Conservation (phyloP, 371 early-diverging fungal genomes). For the Dinochytrium kinnereticum region DNA sequence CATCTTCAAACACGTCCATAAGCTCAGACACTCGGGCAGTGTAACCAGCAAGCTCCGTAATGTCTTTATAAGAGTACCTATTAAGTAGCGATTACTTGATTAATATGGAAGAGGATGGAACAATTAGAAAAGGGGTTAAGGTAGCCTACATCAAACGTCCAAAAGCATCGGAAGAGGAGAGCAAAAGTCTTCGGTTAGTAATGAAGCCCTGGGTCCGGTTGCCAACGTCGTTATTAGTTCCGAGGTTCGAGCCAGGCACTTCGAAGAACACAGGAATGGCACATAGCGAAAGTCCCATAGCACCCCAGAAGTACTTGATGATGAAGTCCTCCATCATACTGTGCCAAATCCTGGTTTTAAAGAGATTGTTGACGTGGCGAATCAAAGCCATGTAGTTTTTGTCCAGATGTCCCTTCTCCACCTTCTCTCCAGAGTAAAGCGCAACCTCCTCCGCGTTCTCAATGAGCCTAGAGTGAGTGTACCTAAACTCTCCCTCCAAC, state of each 20-base stretch:
- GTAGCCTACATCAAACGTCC: slow-evolving; percentile 56
- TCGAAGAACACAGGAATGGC: slow-evolving; percentile 83
- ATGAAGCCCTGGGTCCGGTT: slow-evolving; percentile 84
- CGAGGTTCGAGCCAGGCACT: slow-evolving; percentile 32
- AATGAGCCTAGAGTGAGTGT: slow-evolving; percentile 81
- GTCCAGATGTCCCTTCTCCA: slow-evolving; percentile 77
- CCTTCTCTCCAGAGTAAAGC: slow-evolving; percentile 76
- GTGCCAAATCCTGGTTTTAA: slow-evolving; percentile 79
- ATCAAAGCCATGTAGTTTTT: slow-evolving; percentile 69
- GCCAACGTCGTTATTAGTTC: slow-evolving; percentile 45
- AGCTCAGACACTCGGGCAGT: slow-evolving; percentile 83
- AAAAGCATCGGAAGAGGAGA: slow-evolving; percentile 55
- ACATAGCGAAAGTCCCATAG: slow-evolving; percentile 66
- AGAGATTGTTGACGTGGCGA: slow-evolving; percentile 81
- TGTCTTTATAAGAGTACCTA: slow-evolving; percentile 82
- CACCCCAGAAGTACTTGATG: slow-evolving; percentile 70
- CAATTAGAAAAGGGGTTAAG: neutral
- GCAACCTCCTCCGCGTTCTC: slow-evolving; percentile 92
- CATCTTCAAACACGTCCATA: slow-evolving; percentile 57
- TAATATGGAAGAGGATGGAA: neutral
- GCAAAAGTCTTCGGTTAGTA: slow-evolving; percentile 80
- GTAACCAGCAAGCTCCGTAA: slow-evolving; percentile 85
- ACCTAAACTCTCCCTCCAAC: slow-evolving; percentile 88
- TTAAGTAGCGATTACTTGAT: neutral
- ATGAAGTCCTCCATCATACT: slow-evolving; percentile 91